Evolutionary conservation across 352 stramenopile genomes (phyloP).

Genomic region (Globisporangium perplexum): DNA sequence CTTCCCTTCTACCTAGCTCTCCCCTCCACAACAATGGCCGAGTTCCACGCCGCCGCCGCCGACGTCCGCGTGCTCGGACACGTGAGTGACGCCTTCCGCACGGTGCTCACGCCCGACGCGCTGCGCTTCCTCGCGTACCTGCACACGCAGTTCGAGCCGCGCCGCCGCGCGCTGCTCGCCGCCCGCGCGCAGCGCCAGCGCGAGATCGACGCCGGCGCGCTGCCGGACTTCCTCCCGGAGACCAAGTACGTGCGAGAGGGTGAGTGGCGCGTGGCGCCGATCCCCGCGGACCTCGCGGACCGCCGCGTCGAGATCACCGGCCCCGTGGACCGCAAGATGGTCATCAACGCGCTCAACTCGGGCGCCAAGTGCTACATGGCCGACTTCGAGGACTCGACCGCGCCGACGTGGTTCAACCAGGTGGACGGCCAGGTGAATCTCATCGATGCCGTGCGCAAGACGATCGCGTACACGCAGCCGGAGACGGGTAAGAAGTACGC

Average conservation of each 20-base stretch:
- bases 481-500: conserved; percentile 69
- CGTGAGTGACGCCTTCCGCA: conserved; percentile 67
- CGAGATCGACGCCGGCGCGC: conserved; percentile 82
- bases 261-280: conserved; percentile 68
- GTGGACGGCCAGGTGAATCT: conserved; percentile 93
- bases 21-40: conserved; percentile 25
- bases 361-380: conserved; percentile 95
- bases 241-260: conserved; percentile 82
- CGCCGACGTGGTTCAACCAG: conserved; percentile 92
- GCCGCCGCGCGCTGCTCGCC: conserved; percentile 38
- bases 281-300: conserved; percentile 86
- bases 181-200: conserved; percentile 50
- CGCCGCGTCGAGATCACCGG: conserved; percentile 95
- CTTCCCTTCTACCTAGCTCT: too few relatives aligned
- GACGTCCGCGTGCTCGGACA: conserved; percentile 84
- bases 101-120: conserved; percentile 88
- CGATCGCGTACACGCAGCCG: conserved; percentile 79
- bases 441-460: conserved; percentile 87
- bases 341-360: conserved; percentile 96
- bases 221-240: conserved; percentile 86
- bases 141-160: conserved; percentile 82
- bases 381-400: conserved; percentile 94
- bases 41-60: conserved; percentile 37
- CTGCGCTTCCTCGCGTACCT: conserved; percentile 91
- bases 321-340: conserved; percentile 95